Evolutionary conservation across 768 basidiomycete genomes (phyloP), one percentile per base, ranked within the genome.

Genomic region (Tricholoma furcatifolium): DNA sequence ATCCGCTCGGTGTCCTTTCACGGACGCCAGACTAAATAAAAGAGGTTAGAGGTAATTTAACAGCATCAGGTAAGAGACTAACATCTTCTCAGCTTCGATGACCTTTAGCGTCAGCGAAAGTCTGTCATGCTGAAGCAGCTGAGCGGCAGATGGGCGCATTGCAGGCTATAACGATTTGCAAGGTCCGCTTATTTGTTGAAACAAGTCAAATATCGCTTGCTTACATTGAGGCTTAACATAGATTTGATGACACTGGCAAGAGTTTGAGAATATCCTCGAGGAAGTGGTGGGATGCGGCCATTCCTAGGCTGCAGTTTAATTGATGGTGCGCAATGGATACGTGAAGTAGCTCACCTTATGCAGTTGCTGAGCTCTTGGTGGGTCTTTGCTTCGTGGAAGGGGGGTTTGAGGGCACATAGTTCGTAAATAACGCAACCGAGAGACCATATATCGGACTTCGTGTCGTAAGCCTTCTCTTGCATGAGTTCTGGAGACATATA

Each of bases 401-500:
- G 94, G 0, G 94, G 94, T 61, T 89, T 89, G 48, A 94, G 77
- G 0, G 96, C 93, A 58, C 96, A 98, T 35, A 98, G 81, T 71
- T 98, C 97, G 68, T 91, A 98, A 21, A 98, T 91, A 27, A 98
- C 79, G 70, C 97, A 99, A 1, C 97, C 97, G 24, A 98, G 78
- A 4, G 93, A 95, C 97, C 97, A 99, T 43, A 99, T 98, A 64
- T 99, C 97, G 0, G 91, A 93, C 72, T 98, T 99, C 6, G 92
- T 88, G 71, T 98, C 97, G 70, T 99, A 99, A 3, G 92, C 84
- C 66, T 92, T 94, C 66, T 98, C 96, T 73, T 91, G 92, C 83
- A 98, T 93, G 31, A 98, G 80, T 68, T 99, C 96, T 0, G 97
- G 97, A 1, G 94, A 97, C 97, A 99, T 98, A 74, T 99, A 98